Evolutionary conservation across 1,139 yeast species (phyloP).

Genomic region (Meyerozyma athensensis): DNA sequence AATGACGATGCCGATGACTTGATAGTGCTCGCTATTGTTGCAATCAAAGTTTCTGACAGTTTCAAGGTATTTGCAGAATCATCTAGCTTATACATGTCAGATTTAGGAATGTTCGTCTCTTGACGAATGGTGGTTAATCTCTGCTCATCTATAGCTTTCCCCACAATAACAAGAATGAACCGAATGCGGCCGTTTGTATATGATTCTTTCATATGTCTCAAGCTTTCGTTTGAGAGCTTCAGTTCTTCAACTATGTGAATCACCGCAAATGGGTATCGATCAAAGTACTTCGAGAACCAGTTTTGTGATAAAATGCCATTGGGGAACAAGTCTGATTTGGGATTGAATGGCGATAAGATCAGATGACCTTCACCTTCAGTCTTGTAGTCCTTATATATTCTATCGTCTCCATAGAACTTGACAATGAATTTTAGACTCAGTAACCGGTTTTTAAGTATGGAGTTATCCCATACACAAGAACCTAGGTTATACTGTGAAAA

Average conservation of each 20-base stretch:
- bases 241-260: slow-evolving; percentile 17
- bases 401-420: slow-evolving; percentile 10
- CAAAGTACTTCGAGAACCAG: slow-evolving; percentile 36
- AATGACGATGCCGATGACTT: slow-evolving; percentile 30
- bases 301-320: slow-evolving; percentile 34
- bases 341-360: slow-evolving; percentile 33
- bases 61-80: slow-evolving; percentile 12
- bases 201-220: slow-evolving; percentile 16
- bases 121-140: slow-evolving; percentile 24
- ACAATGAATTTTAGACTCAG: slow-evolving; percentile 31
- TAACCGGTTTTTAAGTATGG: slow-evolving; percentile 33
- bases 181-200: slow-evolving; percentile 19
- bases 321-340: slow-evolving; percentile 35
- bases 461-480: slow-evolving; percentile 35
- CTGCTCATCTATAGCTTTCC: slow-evolving; percentile 10
- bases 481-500: slow-evolving; percentile 14
- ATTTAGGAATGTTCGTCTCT: slow-evolving; percentile 26
- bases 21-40: slow-evolving; percentile 27
- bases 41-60: slow-evolving; percentile 27
- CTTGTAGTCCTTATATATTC: slow-evolving; percentile 2
- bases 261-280: slow-evolving; percentile 31
- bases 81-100: slow-evolving; percentile 27
- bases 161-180: slow-evolving; percentile 25
- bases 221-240: slow-evolving; percentile 15
- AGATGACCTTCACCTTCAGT: slow-evolving; percentile 21